A percentile compares a stretch with the other conserved stretches of the same genome.
These are phyloP conservation scores for Neophaeococcomyces aloes DNA, from an alignment of 2,329 filamentous ascomycete genomes.

Conservation along the genomic window DNA sequence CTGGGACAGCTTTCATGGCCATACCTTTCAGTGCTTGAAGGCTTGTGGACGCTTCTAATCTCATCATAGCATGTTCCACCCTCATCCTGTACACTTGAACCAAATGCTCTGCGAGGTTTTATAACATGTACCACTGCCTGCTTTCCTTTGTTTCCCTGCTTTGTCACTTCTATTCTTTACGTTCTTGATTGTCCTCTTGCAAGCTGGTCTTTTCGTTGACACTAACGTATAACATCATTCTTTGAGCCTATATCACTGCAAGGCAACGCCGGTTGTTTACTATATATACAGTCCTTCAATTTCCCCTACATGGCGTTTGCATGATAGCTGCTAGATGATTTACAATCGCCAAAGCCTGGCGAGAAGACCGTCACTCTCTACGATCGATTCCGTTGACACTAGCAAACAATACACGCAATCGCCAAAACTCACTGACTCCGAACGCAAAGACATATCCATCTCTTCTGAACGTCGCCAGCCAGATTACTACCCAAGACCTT, in stretches of 20 bases:
- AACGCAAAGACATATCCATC: conserved; percentile 3
- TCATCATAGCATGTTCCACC: background rate
- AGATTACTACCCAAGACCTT: conserved; percentile 3
- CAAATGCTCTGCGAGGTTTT: background rate
- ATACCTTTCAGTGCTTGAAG: background rate
- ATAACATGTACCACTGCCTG: background rate
- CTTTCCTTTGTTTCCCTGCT: background rate
- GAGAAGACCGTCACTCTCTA: conserved; percentile 11
- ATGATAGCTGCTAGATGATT: conserved; percentile 4
- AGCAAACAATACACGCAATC: background rate
- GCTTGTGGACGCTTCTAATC: background rate
- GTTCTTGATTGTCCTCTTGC: background rate
- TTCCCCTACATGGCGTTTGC: too few relatives aligned
- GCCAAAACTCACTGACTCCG: background rate
- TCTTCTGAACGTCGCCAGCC: conserved; percentile 3
- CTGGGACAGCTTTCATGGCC: background rate
- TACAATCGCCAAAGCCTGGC: conserved; percentile 8
- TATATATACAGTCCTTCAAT: background rate
- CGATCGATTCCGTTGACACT: conserved; percentile 11
- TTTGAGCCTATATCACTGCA: background rate
- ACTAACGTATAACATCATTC: background rate
- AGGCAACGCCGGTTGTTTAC: background rate
- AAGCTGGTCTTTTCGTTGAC: conserved; percentile 4
- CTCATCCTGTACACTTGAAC: background rate
- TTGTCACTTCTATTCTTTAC: background rate